phyloP scores from a whole-genome alignment of 345 rosid genomes.

The Turritis glabra region DNA sequence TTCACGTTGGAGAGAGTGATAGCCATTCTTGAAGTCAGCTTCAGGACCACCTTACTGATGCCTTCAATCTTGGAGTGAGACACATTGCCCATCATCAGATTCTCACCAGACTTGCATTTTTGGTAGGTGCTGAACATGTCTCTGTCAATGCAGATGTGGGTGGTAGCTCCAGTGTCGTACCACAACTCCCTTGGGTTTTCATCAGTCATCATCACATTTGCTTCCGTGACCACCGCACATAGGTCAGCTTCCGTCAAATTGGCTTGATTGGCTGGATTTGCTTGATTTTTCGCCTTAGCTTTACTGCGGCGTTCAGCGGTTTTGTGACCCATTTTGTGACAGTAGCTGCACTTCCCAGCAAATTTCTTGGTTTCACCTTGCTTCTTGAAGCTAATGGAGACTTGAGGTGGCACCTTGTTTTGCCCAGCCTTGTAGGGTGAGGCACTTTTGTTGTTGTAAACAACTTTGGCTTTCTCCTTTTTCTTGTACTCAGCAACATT shows the following conservation, averaged over 20 bases:
- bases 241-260: not conserved
- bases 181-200: not conserved
- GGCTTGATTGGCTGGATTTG: not conserved
- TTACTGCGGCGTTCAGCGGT: not conserved
- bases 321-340: not conserved
- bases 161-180: not conserved
- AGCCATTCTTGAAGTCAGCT: not conserved
- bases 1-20: not conserved
- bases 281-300: not conserved
- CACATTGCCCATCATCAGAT: not conserved
- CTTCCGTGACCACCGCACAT: not conserved
- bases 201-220: not conserved
- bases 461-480: too few relatives aligned
- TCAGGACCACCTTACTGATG: not conserved
- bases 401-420: too few relatives aligned
- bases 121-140: not conserved
- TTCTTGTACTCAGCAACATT: too few relatives aligned
- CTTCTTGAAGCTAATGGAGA: too few relatives aligned
- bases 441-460: too few relatives aligned
- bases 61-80: not conserved
- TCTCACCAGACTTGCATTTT: not conserved
- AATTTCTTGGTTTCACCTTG: not conserved
- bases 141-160: not conserved
- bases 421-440: too few relatives aligned
- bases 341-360: not conserved